Conservation (phyloP, 345 rosid species). For the Dimocarpus longan region DNA sequence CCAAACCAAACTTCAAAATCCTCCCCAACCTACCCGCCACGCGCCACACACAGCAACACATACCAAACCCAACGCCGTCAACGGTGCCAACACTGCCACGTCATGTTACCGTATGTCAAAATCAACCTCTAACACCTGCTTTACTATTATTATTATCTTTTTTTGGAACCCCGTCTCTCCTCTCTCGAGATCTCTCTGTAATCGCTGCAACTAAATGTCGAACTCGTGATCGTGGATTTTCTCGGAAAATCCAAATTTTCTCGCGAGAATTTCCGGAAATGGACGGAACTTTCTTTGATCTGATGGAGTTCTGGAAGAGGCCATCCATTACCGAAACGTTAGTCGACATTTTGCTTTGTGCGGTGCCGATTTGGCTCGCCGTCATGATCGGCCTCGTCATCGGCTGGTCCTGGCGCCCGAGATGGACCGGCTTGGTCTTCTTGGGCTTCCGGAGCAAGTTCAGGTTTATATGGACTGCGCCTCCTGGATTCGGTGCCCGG, state of each 20-base stretch:
- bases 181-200: not conserved
- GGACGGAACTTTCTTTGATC: slow-evolving; percentile 68
- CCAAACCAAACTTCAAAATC: not conserved
- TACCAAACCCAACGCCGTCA: slow-evolving; percentile 5
- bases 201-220: not conserved
- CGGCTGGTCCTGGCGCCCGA: slow-evolving; percentile 98
- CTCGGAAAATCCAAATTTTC: not conserved
- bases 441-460: slow-evolving; percentile 78
- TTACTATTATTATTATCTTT: too few relatives aligned
- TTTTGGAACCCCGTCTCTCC: not conserved
- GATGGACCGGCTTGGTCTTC: slow-evolving; percentile 87
- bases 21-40: not conserved
- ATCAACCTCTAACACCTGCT: slow-evolving; percentile 10
- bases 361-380: slow-evolving; percentile 97
- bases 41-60: not conserved
- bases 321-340: slow-evolving; percentile 81
- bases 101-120: slow-evolving; percentile 19
- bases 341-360: slow-evolving; percentile 86
- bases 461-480: slow-evolving; percentile 86
- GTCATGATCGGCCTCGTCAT: slow-evolving; percentile 93
- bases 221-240: not conserved
- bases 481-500: slow-evolving; percentile 95
- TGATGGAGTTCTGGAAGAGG: slow-evolving; percentile 59
- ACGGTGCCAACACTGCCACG: slow-evolving; percentile 33
- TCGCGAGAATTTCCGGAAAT: slow-evolving; percentile 25